These are phyloP conservation scores for Rubroshorea leprosula DNA, from an alignment of 345 rosid species.

Conservation along the genomic window DNA sequence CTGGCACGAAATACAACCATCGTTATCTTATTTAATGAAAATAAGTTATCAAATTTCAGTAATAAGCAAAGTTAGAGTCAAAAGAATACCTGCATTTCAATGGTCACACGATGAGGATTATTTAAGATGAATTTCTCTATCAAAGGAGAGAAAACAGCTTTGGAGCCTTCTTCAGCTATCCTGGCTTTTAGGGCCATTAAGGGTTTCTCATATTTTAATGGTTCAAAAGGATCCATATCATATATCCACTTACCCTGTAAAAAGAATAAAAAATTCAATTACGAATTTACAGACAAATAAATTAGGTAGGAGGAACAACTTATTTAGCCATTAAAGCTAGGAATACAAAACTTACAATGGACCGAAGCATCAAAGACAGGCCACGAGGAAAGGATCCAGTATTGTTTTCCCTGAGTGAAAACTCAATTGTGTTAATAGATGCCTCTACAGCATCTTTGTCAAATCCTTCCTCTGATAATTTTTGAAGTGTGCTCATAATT, in stretches of 20 bases:
- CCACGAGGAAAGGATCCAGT: conserved; percentile 99
- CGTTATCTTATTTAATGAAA: conserved; percentile 15
- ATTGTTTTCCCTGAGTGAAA: conserved; percentile 93
- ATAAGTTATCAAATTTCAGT: conserved; percentile 9
- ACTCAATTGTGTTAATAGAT: conserved; percentile 97
- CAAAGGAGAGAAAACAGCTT: conserved; percentile 90
- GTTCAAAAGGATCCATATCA: conserved; percentile 96
- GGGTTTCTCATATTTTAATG: conserved; percentile 85
- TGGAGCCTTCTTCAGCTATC: conserved; percentile 82
- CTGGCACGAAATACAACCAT: conserved; percentile 36
- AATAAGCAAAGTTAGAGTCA: conserved; percentile 9
- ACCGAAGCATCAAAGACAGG: conserved; percentile 87
- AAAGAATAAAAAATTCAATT: conserved; percentile 18
- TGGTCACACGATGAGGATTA: conserved; percentile 78
- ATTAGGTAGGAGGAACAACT: not conserved
- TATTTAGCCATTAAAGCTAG: not conserved
- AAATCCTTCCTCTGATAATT: conserved; percentile 85
- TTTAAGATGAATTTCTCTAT: conserved; percentile 79
- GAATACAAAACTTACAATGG: conserved; percentile 46
- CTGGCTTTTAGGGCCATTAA: conserved; percentile 66
- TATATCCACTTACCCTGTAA: conserved; percentile 93
- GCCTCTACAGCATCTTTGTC: conserved; percentile 90
- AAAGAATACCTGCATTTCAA: conserved; percentile 86
- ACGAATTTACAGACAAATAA: conserved; percentile 10
- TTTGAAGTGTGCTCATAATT: conserved; percentile 59